Evolutionary conservation across 2,329 filamentous ascomycete genomes (phyloP).

Genomic region (Chaetomium globosum): DNA sequence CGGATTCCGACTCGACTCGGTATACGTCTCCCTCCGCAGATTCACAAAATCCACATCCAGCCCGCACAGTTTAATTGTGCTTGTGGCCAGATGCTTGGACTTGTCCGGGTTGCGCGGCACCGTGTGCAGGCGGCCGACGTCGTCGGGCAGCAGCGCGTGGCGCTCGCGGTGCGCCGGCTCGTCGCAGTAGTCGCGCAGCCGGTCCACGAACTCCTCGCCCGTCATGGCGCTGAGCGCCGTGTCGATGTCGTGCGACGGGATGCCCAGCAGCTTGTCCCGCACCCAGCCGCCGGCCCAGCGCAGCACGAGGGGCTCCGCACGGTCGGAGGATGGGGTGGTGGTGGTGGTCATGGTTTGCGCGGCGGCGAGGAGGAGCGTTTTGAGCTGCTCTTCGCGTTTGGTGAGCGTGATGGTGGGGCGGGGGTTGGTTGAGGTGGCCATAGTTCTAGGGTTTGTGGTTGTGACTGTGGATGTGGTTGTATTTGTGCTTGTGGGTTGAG

Average conservation of each 20-base stretch:
- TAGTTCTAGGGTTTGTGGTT: background rate
- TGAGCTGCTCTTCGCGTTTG: constrained; percentile 70
- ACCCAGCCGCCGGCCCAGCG: constrained; percentile 89
- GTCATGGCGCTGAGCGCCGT: constrained; percentile 86
- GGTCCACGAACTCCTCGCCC: constrained; percentile 71
- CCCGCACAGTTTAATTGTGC: constrained; percentile 80
- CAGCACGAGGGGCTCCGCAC: constrained; percentile 62
- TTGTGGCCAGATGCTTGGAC: constrained; percentile 93
- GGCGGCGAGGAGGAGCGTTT: constrained; percentile 79
- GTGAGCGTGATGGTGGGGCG: constrained; percentile 57
- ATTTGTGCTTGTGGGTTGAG: background rate
- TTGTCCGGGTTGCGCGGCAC: constrained; percentile 93
- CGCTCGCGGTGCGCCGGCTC: constrained; percentile 61
- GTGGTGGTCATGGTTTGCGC: constrained; percentile 62
- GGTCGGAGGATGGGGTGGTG: constrained; percentile 39
- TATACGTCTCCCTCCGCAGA: constrained; percentile 86
- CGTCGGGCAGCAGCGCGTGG: constrained; percentile 60
- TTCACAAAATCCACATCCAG: constrained; percentile 95
- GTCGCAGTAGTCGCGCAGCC: constrained; percentile 69
- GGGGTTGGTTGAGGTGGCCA: constrained; percentile 19
- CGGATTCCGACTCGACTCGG: constrained; percentile 85
- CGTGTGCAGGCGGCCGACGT: constrained; percentile 78
- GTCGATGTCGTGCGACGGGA: constrained; percentile 78
- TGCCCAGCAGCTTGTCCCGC: constrained; percentile 76
- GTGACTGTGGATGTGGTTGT: background rate